Evolutionary conservation across 2,329 filamentous ascomycete species (phyloP), one percentile per base, ranked within the genome.

Genomic region (Colletotrichum musae): DNA sequence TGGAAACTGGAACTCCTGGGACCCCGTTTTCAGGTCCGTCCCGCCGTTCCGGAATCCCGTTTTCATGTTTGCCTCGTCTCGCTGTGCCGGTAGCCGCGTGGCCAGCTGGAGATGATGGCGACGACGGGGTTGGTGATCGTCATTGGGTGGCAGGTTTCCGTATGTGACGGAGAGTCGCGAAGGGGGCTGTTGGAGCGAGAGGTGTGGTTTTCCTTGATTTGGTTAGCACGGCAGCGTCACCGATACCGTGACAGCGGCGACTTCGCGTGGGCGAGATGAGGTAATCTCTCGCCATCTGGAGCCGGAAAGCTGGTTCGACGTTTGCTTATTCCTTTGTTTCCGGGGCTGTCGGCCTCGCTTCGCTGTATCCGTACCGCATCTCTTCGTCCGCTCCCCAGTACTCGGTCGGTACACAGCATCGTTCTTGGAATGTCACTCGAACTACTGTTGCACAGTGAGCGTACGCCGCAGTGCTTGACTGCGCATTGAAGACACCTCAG

Each of bases 191-290:
- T 36, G 32, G 32, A 10, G 32, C 32, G 32, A 10, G 32, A 36
- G 32, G 32, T 36, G 32, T 36, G 32, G 32, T 36, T 16, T 59
- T 65, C 61, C 61, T 60, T 69, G 43, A 69, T 66, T 51, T 13
- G 60, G 54, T 15, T 56, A 12, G n/a, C 36, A 1, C 12, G 51
- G n/a, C 56, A 54, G 66, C 66, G 66, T 69, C 66, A 65, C 54
- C 48, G 43, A 36, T 54, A 16, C 43, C 48, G 56, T 60, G 66
- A 60, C 32, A 32, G 62, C 64, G 53, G 60, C 60, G 60, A 16
- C 57, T 28, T 28, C 52, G 28, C 39, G 64, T 39, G 32, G 13
- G 18, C 24, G 52, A 12, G 57, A 63, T 69, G 61, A 69, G 61
- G 66, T 66, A 69, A 65, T 66, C 48, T 47, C 41, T 24, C 56